phyloP scores from a whole-genome alignment of 2,329 filamentous ascomycete genomes.

The Hypoxylon sp. region DNA sequence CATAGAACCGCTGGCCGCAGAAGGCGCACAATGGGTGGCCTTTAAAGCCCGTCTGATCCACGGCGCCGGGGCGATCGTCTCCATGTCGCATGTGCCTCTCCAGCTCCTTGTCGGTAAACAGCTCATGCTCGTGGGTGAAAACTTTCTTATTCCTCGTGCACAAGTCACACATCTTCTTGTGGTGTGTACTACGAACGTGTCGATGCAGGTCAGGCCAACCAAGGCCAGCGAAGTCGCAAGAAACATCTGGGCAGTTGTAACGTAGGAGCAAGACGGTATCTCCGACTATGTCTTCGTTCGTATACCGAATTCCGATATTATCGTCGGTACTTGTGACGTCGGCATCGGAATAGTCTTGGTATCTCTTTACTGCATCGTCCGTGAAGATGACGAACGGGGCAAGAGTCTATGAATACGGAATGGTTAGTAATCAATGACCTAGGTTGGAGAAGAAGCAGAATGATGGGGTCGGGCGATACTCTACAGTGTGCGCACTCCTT shows the following conservation, averaged over 20 bases:
- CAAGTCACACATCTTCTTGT: slow-evolving; percentile 73
- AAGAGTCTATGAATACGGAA: slow-evolving; percentile 62
- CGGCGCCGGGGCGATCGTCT: slow-evolving; percentile 89
- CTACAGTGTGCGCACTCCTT: slow-evolving; percentile 97
- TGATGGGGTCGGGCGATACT: slow-evolving; percentile 65
- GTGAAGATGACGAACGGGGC: slow-evolving; percentile 92
- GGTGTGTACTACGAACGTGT: slow-evolving; percentile 85
- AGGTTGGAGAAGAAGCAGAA: background rate
- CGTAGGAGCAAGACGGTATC: slow-evolving; percentile 89
- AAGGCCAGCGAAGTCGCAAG: slow-evolving; percentile 79
- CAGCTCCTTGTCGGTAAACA: slow-evolving; percentile 86
- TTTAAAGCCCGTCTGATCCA: slow-evolving; percentile 95
- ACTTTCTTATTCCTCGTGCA: slow-evolving; percentile 92
- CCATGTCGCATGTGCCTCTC: slow-evolving; percentile 90
- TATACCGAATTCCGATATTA: slow-evolving; percentile 92
- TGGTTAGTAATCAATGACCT: slow-evolving; percentile 12
- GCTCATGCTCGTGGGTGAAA: slow-evolving; percentile 96
- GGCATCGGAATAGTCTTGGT: slow-evolving; percentile 80
- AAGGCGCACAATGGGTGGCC: slow-evolving; percentile 96
- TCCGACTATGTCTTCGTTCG: slow-evolving; percentile 88
- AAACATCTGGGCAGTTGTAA: slow-evolving; percentile 92
- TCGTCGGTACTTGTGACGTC: slow-evolving; percentile 86
- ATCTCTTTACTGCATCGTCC: slow-evolving; percentile 84
- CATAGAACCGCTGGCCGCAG: slow-evolving; percentile 92
- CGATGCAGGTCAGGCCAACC: slow-evolving; percentile 84